A percentile compares a stretch with the other conserved stretches of the same genome.
Evolutionary conservation across 805 yeast species (phyloP).

Genomic region (Jamesozyma jinghongensis): DNA sequence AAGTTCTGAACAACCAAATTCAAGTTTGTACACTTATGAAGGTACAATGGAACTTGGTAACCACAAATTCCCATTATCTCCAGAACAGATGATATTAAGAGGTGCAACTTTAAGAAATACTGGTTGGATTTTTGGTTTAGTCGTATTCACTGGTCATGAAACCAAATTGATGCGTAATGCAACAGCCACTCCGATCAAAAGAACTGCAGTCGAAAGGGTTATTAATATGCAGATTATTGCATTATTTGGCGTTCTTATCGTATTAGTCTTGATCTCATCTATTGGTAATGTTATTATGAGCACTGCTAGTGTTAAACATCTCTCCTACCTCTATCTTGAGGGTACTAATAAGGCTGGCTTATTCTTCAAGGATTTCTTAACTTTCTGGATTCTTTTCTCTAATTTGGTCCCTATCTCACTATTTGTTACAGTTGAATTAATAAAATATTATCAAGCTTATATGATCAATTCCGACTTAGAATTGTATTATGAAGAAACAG

Average conservation of each 20-base stretch:
- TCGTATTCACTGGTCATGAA: slow-evolving; percentile 95
- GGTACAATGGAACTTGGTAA: slow-evolving; percentile 62
- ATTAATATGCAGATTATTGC: slow-evolving; percentile 89
- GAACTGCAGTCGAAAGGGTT: slow-evolving; percentile 93
- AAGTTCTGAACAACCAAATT: slow-evolving; percentile 85
- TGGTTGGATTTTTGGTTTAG: slow-evolving; percentile 89
- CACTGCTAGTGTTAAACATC: slow-evolving; percentile 36
- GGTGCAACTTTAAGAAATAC: slow-evolving; percentile 96
- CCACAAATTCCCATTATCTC: slow-evolving; percentile 59
- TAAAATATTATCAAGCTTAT: slow-evolving; percentile 90
- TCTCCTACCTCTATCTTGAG: slow-evolving; percentile 59
- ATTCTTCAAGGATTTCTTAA: slow-evolving; percentile 79
- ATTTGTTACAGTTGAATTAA: slow-evolving; percentile 92
- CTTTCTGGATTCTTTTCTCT: slow-evolving; percentile 94
- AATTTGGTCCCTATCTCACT: slow-evolving; percentile 95
- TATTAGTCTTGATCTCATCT: slow-evolving; percentile 70
- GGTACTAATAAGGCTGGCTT: slow-evolving; percentile 59
- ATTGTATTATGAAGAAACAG: slow-evolving; percentile 77
- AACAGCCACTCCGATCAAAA: slow-evolving; percentile 94
- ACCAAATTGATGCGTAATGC: slow-evolving; percentile 98
- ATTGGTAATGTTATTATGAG: slow-evolving; percentile 78
- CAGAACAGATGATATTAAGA: slow-evolving; percentile 85
- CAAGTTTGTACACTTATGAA: slow-evolving; percentile 88
- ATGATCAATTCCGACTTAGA: slow-evolving; percentile 92
- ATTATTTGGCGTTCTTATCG: slow-evolving; percentile 68